Evolutionary conservation across 2,329 filamentous ascomycete species (phyloP), one percentile per base, ranked within the genome.

Genomic region (Nigrospora osmanthi): DNA sequence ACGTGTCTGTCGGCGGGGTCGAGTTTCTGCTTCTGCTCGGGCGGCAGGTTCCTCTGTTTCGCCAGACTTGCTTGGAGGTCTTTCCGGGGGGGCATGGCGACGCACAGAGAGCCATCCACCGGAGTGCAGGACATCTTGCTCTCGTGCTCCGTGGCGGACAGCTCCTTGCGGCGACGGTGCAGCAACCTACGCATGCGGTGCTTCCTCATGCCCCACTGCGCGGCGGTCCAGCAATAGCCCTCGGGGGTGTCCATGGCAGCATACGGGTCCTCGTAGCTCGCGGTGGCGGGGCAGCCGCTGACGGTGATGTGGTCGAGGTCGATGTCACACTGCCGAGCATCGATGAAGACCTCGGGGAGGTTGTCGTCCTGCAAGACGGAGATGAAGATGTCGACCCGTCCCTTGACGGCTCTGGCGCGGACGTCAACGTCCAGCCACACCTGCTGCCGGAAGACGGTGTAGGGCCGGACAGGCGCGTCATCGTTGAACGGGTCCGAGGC

Each of bases 351-450:
- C 43, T 76, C 72, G 39, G 75, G 69, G 35, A 83, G 71, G 43
- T 80, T 78, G 35, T 69, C 68, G 35, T 69, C 68, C 54, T 73
- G 32, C 4, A 73, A 47, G 47, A 76, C 71, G 53, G 85, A 83
- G 44, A 97, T 80, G 30, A 83, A 85, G 54, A 98, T 85, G 54
- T 90, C 85, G 10, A 87, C 88, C 51, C 79, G 84, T 42, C 93
- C 93, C 49, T 78, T 82, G 57, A 97, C 69, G 58, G 75, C 78
- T 64, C 83, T 84, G 44, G 78, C 79, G 52, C 78, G 75, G 62
- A 98, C 94, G 67, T 95, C 87, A 60, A 98, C 74, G 57, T 97
- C 90, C 48, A 98, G 73, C 56, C 89, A 84, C 41, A 98, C 83
- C 62, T 87, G 87, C 67, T 97, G 91, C 66, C 89, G 85, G 44